phyloP scores from a whole-genome alignment of 2,329 filamentous ascomycete species.

The Cercospora sp. region DNA sequence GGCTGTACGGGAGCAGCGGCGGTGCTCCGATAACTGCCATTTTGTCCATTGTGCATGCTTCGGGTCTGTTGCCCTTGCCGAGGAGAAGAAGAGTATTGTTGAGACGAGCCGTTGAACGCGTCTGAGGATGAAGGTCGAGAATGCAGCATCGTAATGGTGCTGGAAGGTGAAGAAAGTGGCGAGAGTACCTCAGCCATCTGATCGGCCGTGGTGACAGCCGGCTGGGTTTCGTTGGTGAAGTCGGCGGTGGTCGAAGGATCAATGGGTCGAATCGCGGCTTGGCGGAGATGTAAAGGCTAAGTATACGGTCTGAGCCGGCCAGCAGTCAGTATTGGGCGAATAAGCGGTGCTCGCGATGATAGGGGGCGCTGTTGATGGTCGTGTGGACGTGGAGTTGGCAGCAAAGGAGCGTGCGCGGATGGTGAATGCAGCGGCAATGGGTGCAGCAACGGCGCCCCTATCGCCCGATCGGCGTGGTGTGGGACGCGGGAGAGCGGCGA shows the following conservation, averaged over 20 bases:
- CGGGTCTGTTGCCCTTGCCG: slow-evolving; percentile 46
- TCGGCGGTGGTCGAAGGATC: slow-evolving; percentile 18
- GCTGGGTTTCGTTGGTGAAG: slow-evolving; percentile 2
- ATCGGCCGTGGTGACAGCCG: slow-evolving; percentile 28
- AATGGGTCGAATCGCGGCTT: slow-evolving; percentile 24
- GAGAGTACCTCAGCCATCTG: slow-evolving; percentile 50
- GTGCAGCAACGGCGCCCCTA: slow-evolving; percentile 9
- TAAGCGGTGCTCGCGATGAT: slow-evolving; percentile 23
- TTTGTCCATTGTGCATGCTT: slow-evolving; percentile 46
- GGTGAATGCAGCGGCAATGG: slow-evolving; percentile 5
- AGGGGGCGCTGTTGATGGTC: slow-evolving; percentile 19
- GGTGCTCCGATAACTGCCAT: slow-evolving; percentile 45
- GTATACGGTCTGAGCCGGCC: slow-evolving; percentile 36
- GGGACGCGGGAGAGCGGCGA: slow-evolving; percentile 2
- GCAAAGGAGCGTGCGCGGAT: slow-evolving; percentile 12
- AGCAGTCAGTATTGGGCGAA: slow-evolving; percentile 34
- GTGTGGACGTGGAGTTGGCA: slow-evolving; percentile 4
- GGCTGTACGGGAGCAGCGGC: slow-evolving; percentile 50
- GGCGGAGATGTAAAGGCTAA: slow-evolving; percentile 22
- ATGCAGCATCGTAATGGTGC: slow-evolving; percentile 53
- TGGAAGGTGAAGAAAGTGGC: slow-evolving; percentile 49
- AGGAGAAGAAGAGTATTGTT: slow-evolving; percentile 40
- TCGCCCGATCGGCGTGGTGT: not conserved
- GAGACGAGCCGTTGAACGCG: slow-evolving; percentile 46
- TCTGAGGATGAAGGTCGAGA: slow-evolving; percentile 47